Evolutionary conservation across 2,329 filamentous ascomycete species (phyloP).

Genomic region (Penicillium digitatum): DNA sequence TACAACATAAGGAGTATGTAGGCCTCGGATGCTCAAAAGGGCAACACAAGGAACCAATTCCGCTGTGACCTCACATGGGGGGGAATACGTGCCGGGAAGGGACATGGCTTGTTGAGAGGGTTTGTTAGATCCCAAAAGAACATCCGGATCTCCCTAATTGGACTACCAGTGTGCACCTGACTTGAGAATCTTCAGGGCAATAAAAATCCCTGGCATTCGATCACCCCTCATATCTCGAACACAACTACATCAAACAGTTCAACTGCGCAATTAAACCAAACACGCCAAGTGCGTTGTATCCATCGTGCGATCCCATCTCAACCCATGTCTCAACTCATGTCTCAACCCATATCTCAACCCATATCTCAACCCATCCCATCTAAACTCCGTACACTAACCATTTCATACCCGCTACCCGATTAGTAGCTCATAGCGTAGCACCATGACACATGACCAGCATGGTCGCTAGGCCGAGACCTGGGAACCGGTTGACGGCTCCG

Average conservation of each 20-base stretch:
- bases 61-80: not conserved
- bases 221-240: not conserved
- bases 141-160: constrained; percentile 5
- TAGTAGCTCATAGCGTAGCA: constrained; percentile 22
- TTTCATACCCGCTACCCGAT: not conserved
- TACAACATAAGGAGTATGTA: too few species aligned
- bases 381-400: not conserved
- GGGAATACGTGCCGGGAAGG: not conserved
- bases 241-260: not conserved
- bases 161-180: not conserved
- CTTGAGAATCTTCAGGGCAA: not conserved
- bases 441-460: constrained; percentile 23
- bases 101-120: not conserved
- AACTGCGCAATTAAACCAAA: constrained; percentile 1
- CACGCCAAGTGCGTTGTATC: not conserved
- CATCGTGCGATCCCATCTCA: not conserved
- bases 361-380: not conserved
- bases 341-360: not conserved
- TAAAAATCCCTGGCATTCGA: not conserved
- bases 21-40: not conserved
- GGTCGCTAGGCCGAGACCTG: constrained; percentile 13
- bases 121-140: not conserved
- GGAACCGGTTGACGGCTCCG: not conserved
- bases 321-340: not conserved
- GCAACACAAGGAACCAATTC: not conserved